phyloP scores from a whole-genome alignment of 2,329 filamentous ascomycete species.

The Arthrobotrys conoides region DNA sequence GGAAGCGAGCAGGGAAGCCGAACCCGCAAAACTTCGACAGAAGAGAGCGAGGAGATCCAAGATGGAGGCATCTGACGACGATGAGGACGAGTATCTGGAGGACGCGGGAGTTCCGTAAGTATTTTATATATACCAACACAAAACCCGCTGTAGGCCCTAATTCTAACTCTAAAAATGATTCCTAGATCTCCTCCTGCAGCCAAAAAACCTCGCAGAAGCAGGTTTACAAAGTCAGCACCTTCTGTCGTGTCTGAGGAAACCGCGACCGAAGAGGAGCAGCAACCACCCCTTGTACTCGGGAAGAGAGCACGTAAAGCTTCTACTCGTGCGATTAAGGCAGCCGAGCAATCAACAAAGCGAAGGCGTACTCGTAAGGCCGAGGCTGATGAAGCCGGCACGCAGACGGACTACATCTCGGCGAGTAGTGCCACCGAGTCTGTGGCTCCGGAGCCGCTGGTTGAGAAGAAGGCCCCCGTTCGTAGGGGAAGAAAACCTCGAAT shows the following conservation, averaged over 20 bases:
- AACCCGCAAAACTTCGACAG: slow-evolving; percentile 18
- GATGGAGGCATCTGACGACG: slow-evolving; percentile 33
- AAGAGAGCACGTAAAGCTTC: slow-evolving; percentile 55
- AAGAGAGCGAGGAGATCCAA: slow-evolving; percentile 31
- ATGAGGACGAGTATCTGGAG: slow-evolving; percentile 52
- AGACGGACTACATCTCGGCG: slow-evolving; percentile 42
- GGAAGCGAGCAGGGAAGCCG: slow-evolving; percentile 31
- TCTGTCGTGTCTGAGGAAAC: slow-evolving; percentile 52
- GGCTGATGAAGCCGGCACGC: slow-evolving; percentile 25
- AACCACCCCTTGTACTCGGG: slow-evolving; percentile 17
- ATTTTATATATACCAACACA: not conserved
- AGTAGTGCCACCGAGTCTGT: slow-evolving; percentile 53
- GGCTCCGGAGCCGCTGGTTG: slow-evolving; percentile 41
- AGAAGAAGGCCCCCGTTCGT: slow-evolving; percentile 35
- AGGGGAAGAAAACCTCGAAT: slow-evolving; percentile 38
- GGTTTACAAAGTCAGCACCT: slow-evolving; percentile 34
- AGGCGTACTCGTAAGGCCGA: slow-evolving; percentile 51
- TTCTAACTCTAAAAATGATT: not conserved
- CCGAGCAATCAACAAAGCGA: slow-evolving; percentile 56
- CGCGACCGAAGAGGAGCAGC: slow-evolving; percentile 52
- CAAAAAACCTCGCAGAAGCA: slow-evolving; percentile 31
- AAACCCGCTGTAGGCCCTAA: not conserved
- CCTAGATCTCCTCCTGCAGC: slow-evolving; percentile 15
- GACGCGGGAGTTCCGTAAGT: slow-evolving; percentile 38
- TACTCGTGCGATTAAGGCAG: slow-evolving; percentile 57